Evolutionary conservation across 106 monocot genomes (phyloP).

Genomic region (Phalaenopsis equestris): DNA sequence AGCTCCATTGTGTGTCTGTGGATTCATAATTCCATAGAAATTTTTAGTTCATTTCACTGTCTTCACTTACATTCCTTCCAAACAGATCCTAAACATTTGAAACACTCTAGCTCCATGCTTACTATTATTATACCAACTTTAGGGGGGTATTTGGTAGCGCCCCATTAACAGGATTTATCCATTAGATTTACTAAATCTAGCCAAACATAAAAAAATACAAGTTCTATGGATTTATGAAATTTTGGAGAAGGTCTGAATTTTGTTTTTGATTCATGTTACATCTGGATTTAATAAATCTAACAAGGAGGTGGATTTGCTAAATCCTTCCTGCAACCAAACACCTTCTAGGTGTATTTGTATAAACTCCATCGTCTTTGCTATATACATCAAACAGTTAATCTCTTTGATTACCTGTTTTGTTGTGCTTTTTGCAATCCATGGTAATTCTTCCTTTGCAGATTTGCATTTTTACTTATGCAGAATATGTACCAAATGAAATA

Average conservation of each 20-base stretch:
- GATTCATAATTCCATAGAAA: not conserved
- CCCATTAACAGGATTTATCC: too few relatives aligned
- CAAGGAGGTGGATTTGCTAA: too few relatives aligned
- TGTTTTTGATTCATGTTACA: too few relatives aligned
- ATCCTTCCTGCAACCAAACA: too few relatives aligned
- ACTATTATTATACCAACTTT: not conserved
- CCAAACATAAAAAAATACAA: too few relatives aligned
- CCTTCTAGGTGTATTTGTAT: not conserved
- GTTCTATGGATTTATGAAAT: too few relatives aligned
- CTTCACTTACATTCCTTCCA: not conserved
- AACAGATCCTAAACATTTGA: not conserved
- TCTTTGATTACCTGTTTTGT: not conserved
- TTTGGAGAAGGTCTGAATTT: too few relatives aligned
- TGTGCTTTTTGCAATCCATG: not conserved
- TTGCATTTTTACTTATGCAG: not conserved
- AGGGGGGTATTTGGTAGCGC: not conserved
- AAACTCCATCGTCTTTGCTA: not conserved
- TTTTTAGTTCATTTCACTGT: not conserved
- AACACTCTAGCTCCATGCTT: not conserved
- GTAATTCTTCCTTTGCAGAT: not conserved
- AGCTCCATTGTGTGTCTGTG: not conserved
- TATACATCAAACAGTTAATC: not conserved
- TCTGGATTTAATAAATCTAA: too few relatives aligned
- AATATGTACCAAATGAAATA: not conserved
- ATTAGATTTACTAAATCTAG: too few relatives aligned